Percentiles rank a stretch among this genome's conserved stretches.
phyloP scores from a whole-genome alignment of 306 rosid genomes.

The Lupinus albus region DNA sequence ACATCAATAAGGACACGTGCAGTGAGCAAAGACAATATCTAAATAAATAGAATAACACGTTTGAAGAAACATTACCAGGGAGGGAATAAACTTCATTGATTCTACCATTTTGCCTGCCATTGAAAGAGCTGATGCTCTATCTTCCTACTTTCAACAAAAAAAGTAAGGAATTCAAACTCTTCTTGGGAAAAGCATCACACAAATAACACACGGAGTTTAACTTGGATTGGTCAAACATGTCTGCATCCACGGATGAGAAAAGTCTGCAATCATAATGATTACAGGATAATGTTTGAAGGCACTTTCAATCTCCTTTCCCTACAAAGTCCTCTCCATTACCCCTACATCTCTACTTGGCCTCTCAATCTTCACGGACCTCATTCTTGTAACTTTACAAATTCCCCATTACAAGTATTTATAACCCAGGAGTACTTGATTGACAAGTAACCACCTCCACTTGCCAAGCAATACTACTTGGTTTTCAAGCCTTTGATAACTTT shows the following conservation, averaged over 20 bases:
- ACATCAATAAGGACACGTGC: constrained; percentile 43
- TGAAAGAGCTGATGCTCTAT: constrained; percentile 71
- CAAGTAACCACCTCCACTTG: no score
- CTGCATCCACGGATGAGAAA: background rate
- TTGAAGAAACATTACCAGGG: constrained; percentile 62
- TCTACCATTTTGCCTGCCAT: constrained; percentile 85
- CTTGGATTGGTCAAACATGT: background rate
- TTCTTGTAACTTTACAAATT: background rate
- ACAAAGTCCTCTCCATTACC: background rate
- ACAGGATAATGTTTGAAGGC: background rate
- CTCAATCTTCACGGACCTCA: background rate
- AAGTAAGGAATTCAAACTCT: constrained; percentile 36
- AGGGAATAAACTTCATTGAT: constrained; percentile 77
- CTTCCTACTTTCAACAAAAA: constrained; percentile 67
- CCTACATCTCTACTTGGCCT: background rate
- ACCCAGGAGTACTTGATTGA: no score
- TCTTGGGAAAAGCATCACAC: background rate
- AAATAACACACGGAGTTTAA: background rate
- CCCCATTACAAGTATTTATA: background rate
- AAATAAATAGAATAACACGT: constrained; percentile 31
- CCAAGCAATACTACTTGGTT: no score
- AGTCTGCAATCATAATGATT: background rate
- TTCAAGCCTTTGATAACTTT: no score
- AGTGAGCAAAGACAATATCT: constrained; percentile 24
- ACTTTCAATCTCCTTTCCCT: background rate